These are phyloP conservation scores for Aotearoamyces nothofagi DNA, from an alignment of 2,329 filamentous ascomycete genomes.

Conservation along the genomic window DNA sequence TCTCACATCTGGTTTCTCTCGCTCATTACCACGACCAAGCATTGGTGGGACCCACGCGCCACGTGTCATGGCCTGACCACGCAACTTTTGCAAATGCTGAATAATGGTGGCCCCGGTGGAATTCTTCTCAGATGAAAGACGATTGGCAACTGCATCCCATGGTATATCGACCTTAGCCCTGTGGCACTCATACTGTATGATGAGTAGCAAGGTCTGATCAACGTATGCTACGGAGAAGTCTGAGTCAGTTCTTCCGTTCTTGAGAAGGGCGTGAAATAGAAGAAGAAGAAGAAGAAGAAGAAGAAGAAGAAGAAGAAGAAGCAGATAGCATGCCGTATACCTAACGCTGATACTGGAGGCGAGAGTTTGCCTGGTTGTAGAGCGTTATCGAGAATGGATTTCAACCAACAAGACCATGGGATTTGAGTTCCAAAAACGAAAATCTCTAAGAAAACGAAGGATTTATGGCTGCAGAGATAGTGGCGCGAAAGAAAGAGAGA, in stretches of 20 bases:
- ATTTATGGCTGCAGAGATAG: neutral
- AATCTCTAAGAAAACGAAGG: too few relatives aligned
- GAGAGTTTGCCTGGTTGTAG: too few relatives aligned
- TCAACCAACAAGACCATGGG: too few relatives aligned
- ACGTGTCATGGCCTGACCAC: slow-evolving; percentile 21
- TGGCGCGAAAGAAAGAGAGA: neutral
- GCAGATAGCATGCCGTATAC: slow-evolving; percentile 4
- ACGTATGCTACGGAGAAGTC: too few relatives aligned
- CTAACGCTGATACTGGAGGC: too few relatives aligned
- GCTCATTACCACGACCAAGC: slow-evolving; percentile 12
- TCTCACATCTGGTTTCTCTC: slow-evolving; percentile 13
- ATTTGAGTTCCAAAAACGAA: too few relatives aligned
- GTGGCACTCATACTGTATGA: slow-evolving; percentile 6
- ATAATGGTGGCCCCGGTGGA: slow-evolving; percentile 23
- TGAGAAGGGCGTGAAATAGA: too few relatives aligned
- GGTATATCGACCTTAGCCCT: slow-evolving; percentile 21
- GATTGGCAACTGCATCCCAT: slow-evolving; percentile 25
- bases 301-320: slow-evolving; percentile 14
- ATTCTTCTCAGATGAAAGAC: slow-evolving; percentile 22
- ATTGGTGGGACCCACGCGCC: slow-evolving; percentile 27
- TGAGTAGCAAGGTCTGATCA: slow-evolving; percentile 3
- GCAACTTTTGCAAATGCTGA: slow-evolving; percentile 23
- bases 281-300: slow-evolving; percentile 3
- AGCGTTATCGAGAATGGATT: too few relatives aligned
- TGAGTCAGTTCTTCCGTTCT: too few relatives aligned